These are phyloP conservation scores for Aurifilum marmelostoma DNA, from an alignment of 2,329 filamentous ascomycete species.

Conservation along the genomic window DNA sequence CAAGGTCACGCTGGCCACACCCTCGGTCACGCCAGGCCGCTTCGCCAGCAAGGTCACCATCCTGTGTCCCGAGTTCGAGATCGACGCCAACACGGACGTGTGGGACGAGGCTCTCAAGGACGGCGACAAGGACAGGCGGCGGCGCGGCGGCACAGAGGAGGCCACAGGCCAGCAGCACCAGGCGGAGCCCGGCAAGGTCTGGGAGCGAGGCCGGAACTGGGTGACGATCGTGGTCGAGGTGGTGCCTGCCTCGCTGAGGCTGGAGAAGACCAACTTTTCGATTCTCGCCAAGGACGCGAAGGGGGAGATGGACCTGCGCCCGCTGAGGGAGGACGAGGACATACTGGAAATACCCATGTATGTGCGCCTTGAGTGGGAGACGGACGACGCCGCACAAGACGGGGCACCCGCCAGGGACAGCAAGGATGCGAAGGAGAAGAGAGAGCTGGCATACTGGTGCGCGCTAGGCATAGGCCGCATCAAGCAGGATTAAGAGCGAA, in stretches of 20 bases:
- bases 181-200: slow-evolving; percentile 92
- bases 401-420: slow-evolving; percentile 59
- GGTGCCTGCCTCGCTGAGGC: slow-evolving; percentile 63
- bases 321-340: slow-evolving; percentile 62
- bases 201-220: slow-evolving; percentile 92
- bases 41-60: slow-evolving; percentile 84
- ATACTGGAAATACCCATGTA: slow-evolving; percentile 90
- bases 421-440: slow-evolving; percentile 69
- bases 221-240: slow-evolving; percentile 93
- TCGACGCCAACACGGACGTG: slow-evolving; percentile 86
- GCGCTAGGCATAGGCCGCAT: slow-evolving; percentile 88
- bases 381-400: slow-evolving; percentile 61
- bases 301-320: slow-evolving; percentile 48
- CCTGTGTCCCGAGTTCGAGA: slow-evolving; percentile 89
- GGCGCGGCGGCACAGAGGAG: slow-evolving; percentile 38
- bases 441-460: slow-evolving; percentile 94
- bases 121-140: slow-evolving; percentile 35
- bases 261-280: slow-evolving; percentile 37
- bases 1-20: slow-evolving; percentile 84
- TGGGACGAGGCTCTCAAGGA: slow-evolving; percentile 86
- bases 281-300: slow-evolving; percentile 35
- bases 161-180: slow-evolving; percentile 55
- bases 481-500: slow-evolving; percentile 49
- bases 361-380: slow-evolving; percentile 89
- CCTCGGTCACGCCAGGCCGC: slow-evolving; percentile 74